Percentiles rank a stretch among this genome's conserved stretches.
Evolutionary conservation across 768 basidiomycete species (phyloP).

Genomic region (Phaeolepiota aurea): DNA sequence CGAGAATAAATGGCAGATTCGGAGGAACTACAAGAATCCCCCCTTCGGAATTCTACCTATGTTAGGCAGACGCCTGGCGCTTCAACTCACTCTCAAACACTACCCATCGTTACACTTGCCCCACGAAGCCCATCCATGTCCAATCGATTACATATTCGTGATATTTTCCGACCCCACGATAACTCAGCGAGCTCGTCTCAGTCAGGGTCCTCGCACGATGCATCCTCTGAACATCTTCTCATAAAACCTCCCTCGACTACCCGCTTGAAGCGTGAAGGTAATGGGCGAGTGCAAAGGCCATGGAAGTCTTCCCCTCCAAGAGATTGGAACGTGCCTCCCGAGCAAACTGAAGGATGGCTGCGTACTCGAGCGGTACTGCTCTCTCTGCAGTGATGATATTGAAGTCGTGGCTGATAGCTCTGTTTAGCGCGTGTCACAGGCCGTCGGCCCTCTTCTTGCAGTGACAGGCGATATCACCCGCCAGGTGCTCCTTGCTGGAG

Average conservation of each 20-base stretch:
- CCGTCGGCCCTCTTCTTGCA: constrained; percentile 23
- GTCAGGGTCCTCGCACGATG: not conserved
- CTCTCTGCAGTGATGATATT: not conserved
- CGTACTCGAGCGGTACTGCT: not conserved
- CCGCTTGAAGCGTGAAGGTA: too few relatives aligned
- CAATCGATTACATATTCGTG: not conserved
- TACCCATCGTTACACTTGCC: too few relatives aligned
- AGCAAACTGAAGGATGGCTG: not conserved
- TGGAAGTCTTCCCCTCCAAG: not conserved
- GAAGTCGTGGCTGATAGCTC: not conserved
- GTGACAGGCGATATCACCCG: constrained; percentile 24
- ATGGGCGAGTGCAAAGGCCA: not conserved
- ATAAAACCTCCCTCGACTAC: too few relatives aligned
- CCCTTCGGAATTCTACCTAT: not conserved
- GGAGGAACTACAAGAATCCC: not conserved
- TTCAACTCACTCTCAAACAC: not conserved
- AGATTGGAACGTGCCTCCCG: not conserved
- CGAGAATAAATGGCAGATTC: not conserved
- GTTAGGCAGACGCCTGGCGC: not conserved
- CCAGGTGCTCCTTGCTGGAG: constrained; percentile 24
- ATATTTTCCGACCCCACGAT: not conserved
- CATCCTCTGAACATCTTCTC: not conserved
- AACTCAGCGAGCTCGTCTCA: not conserved
- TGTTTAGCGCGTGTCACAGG: constrained; percentile 21
- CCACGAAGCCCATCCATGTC: not conserved